A percentile compares a stretch with the other conserved stretches of the same genome.
Conservation (phyloP, 2,329 filamentous ascomycete species). For the Aspergillus sp. region DNA sequence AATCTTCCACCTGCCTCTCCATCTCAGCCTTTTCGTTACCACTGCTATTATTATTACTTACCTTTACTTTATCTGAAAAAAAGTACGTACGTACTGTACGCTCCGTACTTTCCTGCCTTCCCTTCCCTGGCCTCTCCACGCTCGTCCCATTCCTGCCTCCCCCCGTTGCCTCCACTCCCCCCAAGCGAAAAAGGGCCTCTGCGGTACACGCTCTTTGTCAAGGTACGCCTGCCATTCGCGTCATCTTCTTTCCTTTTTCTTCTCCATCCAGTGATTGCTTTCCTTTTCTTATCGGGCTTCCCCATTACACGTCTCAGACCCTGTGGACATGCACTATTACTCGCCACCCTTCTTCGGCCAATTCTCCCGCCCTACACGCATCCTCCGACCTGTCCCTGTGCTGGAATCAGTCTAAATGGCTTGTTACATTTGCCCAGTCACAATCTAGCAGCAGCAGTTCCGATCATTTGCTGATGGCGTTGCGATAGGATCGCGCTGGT, state of each 20-base stretch:
- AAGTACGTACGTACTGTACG: no score
- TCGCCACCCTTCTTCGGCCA: slow-evolving; percentile 10
- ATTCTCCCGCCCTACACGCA: slow-evolving; percentile 15
- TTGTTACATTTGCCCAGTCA: slow-evolving; percentile 3
- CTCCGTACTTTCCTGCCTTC: no score
- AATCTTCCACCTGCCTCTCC: neutral
- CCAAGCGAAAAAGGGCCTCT: slow-evolving; percentile 13
- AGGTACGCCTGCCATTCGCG: slow-evolving; percentile 16
- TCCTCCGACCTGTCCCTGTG: slow-evolving; percentile 7
- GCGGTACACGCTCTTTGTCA: slow-evolving; percentile 12
- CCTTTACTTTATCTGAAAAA: no score
- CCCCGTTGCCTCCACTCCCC: slow-evolving; percentile 20
- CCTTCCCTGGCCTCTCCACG: slow-evolving; percentile 14
- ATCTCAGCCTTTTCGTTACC: slow-evolving; percentile 5
- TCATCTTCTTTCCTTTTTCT: slow-evolving; percentile 5
- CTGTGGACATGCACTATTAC: slow-evolving; percentile 21
- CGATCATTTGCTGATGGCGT: slow-evolving; percentile 7
- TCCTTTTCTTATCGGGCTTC: slow-evolving; percentile 8
- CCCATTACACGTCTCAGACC: slow-evolving; percentile 12
- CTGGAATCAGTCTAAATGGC: slow-evolving; percentile 6
- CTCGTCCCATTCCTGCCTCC: slow-evolving; percentile 16
- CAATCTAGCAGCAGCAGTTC: slow-evolving; percentile 2
- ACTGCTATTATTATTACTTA: slow-evolving; percentile 4
- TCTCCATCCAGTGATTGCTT: neutral
- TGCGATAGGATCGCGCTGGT: slow-evolving; percentile 2